Conservation (phyloP, 140 eudicot species). For the Cichorium intybus region DNA sequence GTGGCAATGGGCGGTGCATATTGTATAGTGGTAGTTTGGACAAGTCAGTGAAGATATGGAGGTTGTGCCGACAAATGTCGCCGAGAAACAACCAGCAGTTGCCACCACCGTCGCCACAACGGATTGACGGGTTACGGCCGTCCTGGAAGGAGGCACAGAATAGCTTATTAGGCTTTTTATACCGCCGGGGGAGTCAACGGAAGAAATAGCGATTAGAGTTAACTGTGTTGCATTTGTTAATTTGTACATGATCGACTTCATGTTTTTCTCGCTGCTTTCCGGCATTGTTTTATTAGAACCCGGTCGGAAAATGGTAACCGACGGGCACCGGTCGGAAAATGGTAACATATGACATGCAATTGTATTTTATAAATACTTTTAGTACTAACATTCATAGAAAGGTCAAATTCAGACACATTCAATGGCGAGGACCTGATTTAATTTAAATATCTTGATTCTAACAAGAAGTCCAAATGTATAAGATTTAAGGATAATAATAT, state of each 20-base stretch:
- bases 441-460: too few relatives aligned
- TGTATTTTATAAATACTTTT: background rate
- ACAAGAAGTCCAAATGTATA: too few relatives aligned
- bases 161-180: slow-evolving; percentile 18
- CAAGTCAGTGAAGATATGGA: slow-evolving; percentile 88
- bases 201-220: background rate
- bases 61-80: slow-evolving; percentile 36
- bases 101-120: slow-evolving; percentile 35
- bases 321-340: background rate
- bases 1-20: slow-evolving; percentile 31
- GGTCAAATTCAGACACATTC: too few relatives aligned
- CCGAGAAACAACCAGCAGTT: slow-evolving; percentile 8
- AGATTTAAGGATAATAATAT: too few relatives aligned
- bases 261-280: background rate
- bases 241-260: background rate
- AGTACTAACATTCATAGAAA: background rate
- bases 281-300: background rate
- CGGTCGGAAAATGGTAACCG: background rate
- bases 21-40: slow-evolving; percentile 83
- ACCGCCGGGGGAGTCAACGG: slow-evolving; percentile 25
- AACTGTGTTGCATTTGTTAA: background rate
- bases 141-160: background rate
- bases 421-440: too few relatives aligned
- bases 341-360: background rate
- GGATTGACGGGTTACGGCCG: slow-evolving; percentile 18